These are phyloP conservation scores for Calonectria pseudoreteaudii DNA, from an alignment of 2,329 filamentous ascomycete species.

Conservation along the genomic window DNA sequence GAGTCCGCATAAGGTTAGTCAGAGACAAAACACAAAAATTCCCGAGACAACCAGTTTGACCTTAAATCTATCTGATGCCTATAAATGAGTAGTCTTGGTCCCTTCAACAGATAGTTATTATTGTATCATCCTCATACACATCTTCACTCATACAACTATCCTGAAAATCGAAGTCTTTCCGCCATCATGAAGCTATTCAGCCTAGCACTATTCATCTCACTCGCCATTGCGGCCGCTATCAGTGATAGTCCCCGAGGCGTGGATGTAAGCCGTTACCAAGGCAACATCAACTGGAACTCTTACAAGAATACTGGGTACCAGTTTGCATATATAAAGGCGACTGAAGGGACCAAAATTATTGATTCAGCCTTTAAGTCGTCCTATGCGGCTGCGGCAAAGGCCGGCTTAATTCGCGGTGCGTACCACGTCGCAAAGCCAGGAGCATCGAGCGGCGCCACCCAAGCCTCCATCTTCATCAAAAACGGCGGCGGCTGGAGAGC, in stretches of 20 bases:
- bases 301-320: background rate
- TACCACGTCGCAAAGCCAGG: background rate
- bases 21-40: background rate
- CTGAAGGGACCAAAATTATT: background rate
- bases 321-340: background rate
- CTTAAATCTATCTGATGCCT: background rate
- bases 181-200: background rate
- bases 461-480: background rate
- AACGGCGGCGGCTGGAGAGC: background rate
- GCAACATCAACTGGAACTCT: background rate
- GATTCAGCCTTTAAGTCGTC: background rate
- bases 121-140: background rate
- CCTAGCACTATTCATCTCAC: background rate
- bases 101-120: background rate
- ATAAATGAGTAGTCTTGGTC: background rate
- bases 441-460: background rate
- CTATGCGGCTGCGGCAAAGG: background rate
- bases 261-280: background rate
- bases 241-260: background rate
- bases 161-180: background rate
- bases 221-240: background rate
- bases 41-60: background rate
- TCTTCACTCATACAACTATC: background rate
- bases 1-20: background rate
- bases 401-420: background rate